Conservation (phyloP, 2,329 filamentous ascomycete genomes). For the Alternaria hordeiaustralica region DNA sequence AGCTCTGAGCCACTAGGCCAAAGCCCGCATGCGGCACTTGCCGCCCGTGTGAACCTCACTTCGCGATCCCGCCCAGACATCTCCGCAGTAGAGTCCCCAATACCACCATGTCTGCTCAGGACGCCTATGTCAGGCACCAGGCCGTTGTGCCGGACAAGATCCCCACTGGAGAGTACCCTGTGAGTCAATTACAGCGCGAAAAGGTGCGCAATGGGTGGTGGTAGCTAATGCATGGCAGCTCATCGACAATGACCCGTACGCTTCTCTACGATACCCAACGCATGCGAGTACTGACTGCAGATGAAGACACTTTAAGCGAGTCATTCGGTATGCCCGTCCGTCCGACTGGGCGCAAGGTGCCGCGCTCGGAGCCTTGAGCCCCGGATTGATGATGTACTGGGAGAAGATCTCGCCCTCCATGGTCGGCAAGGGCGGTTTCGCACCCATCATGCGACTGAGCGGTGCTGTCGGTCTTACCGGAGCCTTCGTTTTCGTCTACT, state of each 20-base stretch:
- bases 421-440: slow-evolving; percentile 81
- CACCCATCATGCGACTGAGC: slow-evolving; percentile 80
- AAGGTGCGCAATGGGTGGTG: slow-evolving; percentile 29
- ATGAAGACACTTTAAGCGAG: slow-evolving; percentile 84
- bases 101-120: slow-evolving; percentile 42
- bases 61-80: slow-evolving; percentile 15
- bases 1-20: slow-evolving; percentile 4
- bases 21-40: slow-evolving; percentile 20
- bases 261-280: slow-evolving; percentile 22
- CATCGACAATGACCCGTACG: slow-evolving; percentile 98
- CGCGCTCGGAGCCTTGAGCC: slow-evolving; percentile 72
- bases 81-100: slow-evolving; percentile 20
- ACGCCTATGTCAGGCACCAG: slow-evolving; percentile 41
- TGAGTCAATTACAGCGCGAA: slow-evolving; percentile 58
- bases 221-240: slow-evolving; percentile 66
- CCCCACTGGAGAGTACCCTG: slow-evolving; percentile 83
- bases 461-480: slow-evolving; percentile 75
- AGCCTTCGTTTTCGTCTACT: slow-evolving; percentile 85
- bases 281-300: slow-evolving; percentile 26
- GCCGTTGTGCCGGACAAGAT: slow-evolving; percentile 75
- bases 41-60: slow-evolving; percentile 19
- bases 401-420: slow-evolving; percentile 86
- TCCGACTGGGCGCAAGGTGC: slow-evolving; percentile 81
- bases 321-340: slow-evolving; percentile 82
- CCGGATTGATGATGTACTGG: slow-evolving; percentile 76